A percentile compares a stretch with the other conserved stretches of the same genome.
Evolutionary conservation across 2,329 filamentous ascomycete species (phyloP).

Genomic region (Ploettnerulaceae sp.): DNA sequence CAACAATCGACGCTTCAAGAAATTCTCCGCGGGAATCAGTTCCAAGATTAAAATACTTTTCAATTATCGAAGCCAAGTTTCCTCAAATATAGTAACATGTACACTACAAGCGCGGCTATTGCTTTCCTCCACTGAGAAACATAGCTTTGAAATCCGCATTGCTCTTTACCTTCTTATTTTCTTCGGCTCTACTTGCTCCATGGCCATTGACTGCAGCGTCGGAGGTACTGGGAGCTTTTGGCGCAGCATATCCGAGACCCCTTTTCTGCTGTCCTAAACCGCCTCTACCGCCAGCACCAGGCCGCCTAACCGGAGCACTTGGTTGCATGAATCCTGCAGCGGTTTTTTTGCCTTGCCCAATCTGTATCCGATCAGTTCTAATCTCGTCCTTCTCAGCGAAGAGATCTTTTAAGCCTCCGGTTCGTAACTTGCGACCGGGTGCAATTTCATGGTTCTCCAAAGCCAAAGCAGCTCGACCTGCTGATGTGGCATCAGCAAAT

Average conservation of each 20-base stretch:
- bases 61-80: background rate
- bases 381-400: slow-evolving; percentile 46
- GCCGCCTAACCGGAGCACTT: slow-evolving; percentile 32
- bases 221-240: slow-evolving; percentile 10
- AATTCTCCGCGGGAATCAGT: too few species aligned
- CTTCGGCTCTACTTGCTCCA: slow-evolving; percentile 17
- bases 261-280: slow-evolving; percentile 32
- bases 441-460: slow-evolving; percentile 53
- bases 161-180: slow-evolving; percentile 40
- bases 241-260: slow-evolving; percentile 31
- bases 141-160: slow-evolving; percentile 54
- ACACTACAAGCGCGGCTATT: slow-evolving; percentile 15
- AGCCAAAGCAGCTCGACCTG: slow-evolving; percentile 64
- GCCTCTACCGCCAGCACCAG: slow-evolving; percentile 35
- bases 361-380: slow-evolving; percentile 39
- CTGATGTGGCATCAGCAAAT: slow-evolving; percentile 59
- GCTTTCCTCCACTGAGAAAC: slow-evolving; percentile 29
- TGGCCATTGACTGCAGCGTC: slow-evolving; percentile 18
- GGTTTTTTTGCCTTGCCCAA: slow-evolving; percentile 28
- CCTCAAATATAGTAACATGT: background rate
- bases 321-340: slow-evolving; percentile 36
- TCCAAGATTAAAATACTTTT: too few species aligned
- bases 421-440: slow-evolving; percentile 46
- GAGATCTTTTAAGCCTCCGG: slow-evolving; percentile 51
- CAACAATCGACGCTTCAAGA: too few species aligned